Conservation (phyloP, 306 rosid species). For the Pyrus pyrifolia region DNA sequence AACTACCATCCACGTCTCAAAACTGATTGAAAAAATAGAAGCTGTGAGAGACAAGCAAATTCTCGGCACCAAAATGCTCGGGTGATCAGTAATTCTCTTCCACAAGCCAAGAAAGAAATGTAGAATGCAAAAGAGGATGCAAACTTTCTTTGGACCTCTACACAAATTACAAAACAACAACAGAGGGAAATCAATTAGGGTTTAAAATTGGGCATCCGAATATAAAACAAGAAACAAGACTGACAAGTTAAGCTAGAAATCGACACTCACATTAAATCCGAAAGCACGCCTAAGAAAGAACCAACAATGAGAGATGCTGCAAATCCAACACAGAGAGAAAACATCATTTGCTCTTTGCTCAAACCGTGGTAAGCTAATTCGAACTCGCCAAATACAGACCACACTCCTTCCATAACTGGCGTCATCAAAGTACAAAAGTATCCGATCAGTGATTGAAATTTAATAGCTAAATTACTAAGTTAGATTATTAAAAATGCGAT, state of each 20-base stretch:
- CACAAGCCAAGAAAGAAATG: constrained; percentile 63
- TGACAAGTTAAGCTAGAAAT: not conserved
- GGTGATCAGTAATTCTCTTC: constrained; percentile 60
- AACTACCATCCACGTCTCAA: constrained; percentile 82
- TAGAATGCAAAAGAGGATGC: constrained; percentile 60
- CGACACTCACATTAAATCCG: constrained; percentile 67
- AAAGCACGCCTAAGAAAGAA: constrained; percentile 62
- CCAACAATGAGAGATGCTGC: constrained; percentile 61
- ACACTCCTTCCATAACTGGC: constrained; percentile 74
- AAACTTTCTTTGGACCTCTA: constrained; percentile 81
- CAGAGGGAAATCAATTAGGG: not conserved
- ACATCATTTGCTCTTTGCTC: constrained; percentile 50
- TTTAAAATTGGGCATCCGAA: not conserved
- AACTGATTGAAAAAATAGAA: constrained; percentile 69
- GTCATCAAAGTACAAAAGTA: constrained; percentile 1
- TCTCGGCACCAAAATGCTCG: constrained; percentile 52
- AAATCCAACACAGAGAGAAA: constrained; percentile 57
- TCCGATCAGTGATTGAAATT: constrained; percentile 19
- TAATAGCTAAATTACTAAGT: not conserved
- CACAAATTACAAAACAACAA: not conserved
- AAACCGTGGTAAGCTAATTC: constrained; percentile 61
- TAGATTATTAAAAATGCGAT: not conserved
- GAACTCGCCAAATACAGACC: constrained; percentile 73
- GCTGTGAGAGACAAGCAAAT: constrained; percentile 59
- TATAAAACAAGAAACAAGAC: constrained; percentile 1